Evolutionary conservation across 73 alveolate genomes (phyloP).

Genomic region (Blepharisma japonicum): DNA sequence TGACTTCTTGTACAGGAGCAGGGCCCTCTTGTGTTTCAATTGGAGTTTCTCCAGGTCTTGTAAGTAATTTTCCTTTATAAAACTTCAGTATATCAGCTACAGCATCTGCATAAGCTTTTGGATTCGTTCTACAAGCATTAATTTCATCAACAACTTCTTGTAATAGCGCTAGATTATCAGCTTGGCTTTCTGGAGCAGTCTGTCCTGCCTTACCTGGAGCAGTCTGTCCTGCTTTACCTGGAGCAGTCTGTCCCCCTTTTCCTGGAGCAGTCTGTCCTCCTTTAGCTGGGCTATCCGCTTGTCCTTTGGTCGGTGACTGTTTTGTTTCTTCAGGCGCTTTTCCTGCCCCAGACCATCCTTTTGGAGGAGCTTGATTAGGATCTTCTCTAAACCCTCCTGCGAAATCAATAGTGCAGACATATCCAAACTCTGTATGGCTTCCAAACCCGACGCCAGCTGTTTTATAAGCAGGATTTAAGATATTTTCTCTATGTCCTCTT

Average conservation of each 20-base stretch:
- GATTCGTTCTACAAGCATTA: neutral
- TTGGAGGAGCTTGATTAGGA: neutral
- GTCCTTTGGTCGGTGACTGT: neutral
- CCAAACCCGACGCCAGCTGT: constrained; percentile 46
- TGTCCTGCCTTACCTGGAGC: neutral
- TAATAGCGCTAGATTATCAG: neutral
- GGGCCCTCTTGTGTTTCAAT: constrained; percentile 24
- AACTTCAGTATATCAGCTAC: neutral
- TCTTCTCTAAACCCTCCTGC: constrained; percentile 34
- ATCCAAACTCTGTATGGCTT: constrained; percentile 33
- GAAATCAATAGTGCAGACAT: constrained; percentile 39
- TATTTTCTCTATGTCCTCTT: constrained; percentile 73
- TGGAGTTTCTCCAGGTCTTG: constrained; percentile 12
- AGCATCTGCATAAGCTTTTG: neutral
- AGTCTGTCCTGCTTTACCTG: neutral
- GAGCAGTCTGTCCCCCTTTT: neutral
- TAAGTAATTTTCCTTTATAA: neutral
- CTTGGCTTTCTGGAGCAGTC: neutral
- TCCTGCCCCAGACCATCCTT: neutral
- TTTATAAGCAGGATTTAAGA: constrained; percentile 41
- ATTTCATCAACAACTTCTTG: constrained; percentile 13
- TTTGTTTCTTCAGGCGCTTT: neutral
- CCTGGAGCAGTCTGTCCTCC: neutral
- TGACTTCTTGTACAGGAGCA: constrained; percentile 34
- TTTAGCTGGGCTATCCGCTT: neutral